Evolutionary conservation across 2,329 filamentous ascomycete species (phyloP).

Genomic region (Cytospora piceae): DNA sequence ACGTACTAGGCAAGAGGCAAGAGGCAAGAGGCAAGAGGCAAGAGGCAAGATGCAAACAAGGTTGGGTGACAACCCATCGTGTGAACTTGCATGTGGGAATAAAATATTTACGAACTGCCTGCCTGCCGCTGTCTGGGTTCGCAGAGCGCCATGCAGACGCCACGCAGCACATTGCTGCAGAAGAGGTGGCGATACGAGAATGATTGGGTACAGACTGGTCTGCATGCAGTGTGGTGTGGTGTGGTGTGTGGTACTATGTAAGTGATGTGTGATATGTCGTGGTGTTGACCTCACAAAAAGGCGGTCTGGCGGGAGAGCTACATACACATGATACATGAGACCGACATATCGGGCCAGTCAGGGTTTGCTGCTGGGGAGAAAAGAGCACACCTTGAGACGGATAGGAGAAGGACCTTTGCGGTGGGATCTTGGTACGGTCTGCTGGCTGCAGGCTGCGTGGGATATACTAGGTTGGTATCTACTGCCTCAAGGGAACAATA

Average conservation of each 20-base stretch:
- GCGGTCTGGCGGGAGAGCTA: background rate
- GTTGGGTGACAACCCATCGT: too few species aligned
- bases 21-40: too few species aligned
- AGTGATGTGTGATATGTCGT: background rate
- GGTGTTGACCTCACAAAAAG: background rate
- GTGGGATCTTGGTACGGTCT: background rate
- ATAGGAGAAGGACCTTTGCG: too few species aligned
- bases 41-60: too few species aligned
- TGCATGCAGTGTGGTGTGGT: background rate
- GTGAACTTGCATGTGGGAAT: background rate
- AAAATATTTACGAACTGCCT: background rate
- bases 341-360: background rate
- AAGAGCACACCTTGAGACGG: too few species aligned
- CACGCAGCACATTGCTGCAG: background rate
- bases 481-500: too few species aligned
- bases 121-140: background rate
- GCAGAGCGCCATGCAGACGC: background rate
- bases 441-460: background rate
- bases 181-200: constrained; percentile 4
- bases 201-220: background rate
- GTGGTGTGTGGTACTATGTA: background rate
- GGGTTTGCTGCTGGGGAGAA: background rate
- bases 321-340: background rate
- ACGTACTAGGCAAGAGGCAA: too few species aligned
- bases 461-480: background rate